phyloP scores from a whole-genome alignment of 2,329 filamentous ascomycete species.

The Grosmannia penicillata region DNA sequence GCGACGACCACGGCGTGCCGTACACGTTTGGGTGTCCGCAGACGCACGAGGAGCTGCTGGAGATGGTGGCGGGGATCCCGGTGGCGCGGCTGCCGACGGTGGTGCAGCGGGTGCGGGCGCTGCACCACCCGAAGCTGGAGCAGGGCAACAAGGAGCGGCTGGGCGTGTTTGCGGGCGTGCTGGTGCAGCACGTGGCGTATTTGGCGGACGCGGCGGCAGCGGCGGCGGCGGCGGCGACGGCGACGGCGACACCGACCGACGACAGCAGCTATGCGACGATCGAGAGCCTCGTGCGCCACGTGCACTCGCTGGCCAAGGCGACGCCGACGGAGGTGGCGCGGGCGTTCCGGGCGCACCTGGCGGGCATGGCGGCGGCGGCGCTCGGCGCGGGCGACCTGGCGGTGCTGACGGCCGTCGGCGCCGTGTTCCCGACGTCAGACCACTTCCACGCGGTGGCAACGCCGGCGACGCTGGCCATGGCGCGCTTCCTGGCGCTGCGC shows the following conservation, averaged over 20 bases:
- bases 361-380: constrained; percentile 31
- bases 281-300: constrained; percentile 72
- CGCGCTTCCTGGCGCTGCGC: constrained; percentile 68
- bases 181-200: constrained; percentile 48
- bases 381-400: constrained; percentile 59
- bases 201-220: constrained; percentile 22
- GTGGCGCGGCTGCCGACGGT: constrained; percentile 57
- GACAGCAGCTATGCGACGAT: constrained; percentile 4
- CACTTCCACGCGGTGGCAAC: constrained; percentile 95
- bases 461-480: constrained; percentile 74
- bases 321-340: constrained; percentile 66
- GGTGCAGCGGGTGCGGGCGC: constrained; percentile 74
- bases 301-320: constrained; percentile 82
- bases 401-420: constrained; percentile 68
- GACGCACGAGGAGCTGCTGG: constrained; percentile 59
- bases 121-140: constrained; percentile 82
- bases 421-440: constrained; percentile 87
- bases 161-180: constrained; percentile 45
- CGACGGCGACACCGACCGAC: not conserved
- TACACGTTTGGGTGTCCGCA: constrained; percentile 81
- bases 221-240: not conserved
- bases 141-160: constrained; percentile 77
- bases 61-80: constrained; percentile 46
- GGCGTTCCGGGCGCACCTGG: constrained; percentile 62
- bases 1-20: constrained; percentile 46